These are phyloP conservation scores for Ustilago vetiveriae DNA, from an alignment of 1,284 basidiomycete species.

Conservation along the genomic window DNA sequence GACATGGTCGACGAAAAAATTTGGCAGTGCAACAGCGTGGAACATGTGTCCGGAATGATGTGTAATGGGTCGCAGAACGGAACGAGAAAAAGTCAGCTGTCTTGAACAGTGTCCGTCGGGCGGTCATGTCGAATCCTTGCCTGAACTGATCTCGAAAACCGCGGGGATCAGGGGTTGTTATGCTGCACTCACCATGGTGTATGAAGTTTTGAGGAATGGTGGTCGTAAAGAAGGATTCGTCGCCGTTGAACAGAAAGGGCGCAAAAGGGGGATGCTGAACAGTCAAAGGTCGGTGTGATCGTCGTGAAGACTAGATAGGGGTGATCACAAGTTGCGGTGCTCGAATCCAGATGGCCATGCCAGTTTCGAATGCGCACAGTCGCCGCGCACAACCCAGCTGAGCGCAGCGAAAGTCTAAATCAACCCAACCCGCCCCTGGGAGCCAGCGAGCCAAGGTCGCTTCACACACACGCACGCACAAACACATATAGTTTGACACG, in stretches of 20 bases:
- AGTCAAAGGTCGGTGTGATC: constrained; percentile 17
- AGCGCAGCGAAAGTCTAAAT: too few relatives aligned
- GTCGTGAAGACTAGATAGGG: constrained; percentile 25
- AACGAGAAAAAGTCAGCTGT: too few relatives aligned
- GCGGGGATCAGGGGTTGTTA: background rate
- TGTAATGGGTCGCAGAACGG: too few relatives aligned
- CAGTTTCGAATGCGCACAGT: too few relatives aligned
- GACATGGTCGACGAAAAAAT: background rate
- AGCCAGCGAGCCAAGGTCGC: too few relatives aligned
- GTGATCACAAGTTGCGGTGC: background rate
- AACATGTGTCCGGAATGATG: too few relatives aligned
- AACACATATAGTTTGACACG: background rate
- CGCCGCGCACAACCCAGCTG: too few relatives aligned
- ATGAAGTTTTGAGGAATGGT: constrained; percentile 21
- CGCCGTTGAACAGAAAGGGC: too few relatives aligned
- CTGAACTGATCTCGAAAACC: too few relatives aligned
- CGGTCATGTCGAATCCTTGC: too few relatives aligned
- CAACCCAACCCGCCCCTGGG: too few relatives aligned
- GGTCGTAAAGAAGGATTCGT: constrained; percentile 10
- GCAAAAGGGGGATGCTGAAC: background rate
- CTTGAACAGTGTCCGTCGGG: too few relatives aligned
- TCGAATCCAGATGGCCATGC: background rate
- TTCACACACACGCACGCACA: constrained; percentile 6
- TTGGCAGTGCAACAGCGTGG: background rate
- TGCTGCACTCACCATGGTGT: constrained; percentile 42